Conservation (phyloP, 805 yeast species). For the Teunomyces cretensis region DNA sequence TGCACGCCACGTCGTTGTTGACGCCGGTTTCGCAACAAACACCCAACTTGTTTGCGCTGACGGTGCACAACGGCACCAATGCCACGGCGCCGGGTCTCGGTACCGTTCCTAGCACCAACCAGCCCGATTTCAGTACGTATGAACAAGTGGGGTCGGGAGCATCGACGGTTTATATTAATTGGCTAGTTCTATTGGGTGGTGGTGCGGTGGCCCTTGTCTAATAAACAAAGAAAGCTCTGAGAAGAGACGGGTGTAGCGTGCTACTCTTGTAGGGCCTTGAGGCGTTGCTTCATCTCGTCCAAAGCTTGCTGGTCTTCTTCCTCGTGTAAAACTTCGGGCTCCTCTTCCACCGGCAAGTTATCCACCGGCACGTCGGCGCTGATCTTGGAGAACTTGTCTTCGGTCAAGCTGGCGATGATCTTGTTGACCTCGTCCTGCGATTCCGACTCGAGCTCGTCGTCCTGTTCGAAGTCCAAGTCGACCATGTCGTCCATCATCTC, state of each 20-base stretch:
- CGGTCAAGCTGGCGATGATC: conserved; percentile 45
- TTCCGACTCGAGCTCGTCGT: conserved; percentile 62
- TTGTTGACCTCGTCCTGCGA: conserved; percentile 67
- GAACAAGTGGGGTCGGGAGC: background rate
- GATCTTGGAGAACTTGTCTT: conserved; percentile 38
- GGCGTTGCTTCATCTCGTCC: conserved; percentile 84
- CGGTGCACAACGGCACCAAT: background rate
- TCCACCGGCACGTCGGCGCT: conserved; percentile 33
- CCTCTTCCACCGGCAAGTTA: conserved; percentile 16
- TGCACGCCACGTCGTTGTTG: background rate
- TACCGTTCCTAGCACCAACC: background rate
- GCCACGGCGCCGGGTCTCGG: background rate
- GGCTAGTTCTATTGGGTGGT: background rate
- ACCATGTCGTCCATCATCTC: conserved; percentile 94
- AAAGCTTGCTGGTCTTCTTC: conserved; percentile 75
- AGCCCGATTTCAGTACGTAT: background rate
- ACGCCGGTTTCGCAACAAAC: background rate
- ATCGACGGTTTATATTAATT: background rate
- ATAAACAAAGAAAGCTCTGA: too few species aligned
- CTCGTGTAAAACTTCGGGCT: conserved; percentile 19
- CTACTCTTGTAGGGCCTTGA: conserved; percentile 69
- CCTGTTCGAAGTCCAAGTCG: conserved; percentile 61
- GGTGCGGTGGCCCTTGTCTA: background rate
- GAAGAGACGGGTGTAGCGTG: background rate
- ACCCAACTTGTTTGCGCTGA: background rate